Evolutionary conservation across 192 early-diverging fungal genomes (phyloP).

Genomic region (Spizellomyces sp.): DNA sequence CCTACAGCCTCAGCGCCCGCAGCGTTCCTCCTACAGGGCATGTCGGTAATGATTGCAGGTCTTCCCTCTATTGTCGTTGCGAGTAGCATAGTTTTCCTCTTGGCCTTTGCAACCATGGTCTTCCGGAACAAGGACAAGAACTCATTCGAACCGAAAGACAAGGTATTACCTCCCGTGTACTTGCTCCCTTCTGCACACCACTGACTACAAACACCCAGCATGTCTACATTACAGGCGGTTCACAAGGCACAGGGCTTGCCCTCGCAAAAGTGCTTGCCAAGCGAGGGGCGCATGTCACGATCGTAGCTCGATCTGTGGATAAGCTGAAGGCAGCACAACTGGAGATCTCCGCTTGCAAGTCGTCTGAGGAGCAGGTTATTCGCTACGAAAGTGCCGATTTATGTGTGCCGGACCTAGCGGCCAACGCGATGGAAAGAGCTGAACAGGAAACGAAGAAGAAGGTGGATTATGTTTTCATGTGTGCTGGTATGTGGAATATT

Average conservation of each 20-base stretch:
- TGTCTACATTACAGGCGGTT: conserved; percentile 48
- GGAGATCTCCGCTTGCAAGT: conserved; percentile 16
- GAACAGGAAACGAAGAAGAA: conserved; percentile 26
- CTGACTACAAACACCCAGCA: conserved; percentile 19
- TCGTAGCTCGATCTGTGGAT: conserved; percentile 44
- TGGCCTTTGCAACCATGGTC: conserved; percentile 17
- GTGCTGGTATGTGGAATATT: conserved; percentile 13
- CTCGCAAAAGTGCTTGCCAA: conserved; percentile 37
- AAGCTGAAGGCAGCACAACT: conserved; percentile 29
- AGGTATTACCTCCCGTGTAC: background rate
- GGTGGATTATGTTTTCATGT: conserved; percentile 25
- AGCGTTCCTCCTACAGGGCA: no score
- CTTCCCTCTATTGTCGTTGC: conserved; percentile 8
- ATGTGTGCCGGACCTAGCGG: conserved; percentile 4
- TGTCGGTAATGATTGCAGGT: no score
- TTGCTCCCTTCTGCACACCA: background rate
- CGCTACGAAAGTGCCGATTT: conserved; percentile 30
- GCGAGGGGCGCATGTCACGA: conserved; percentile 48
- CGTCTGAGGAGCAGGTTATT: conserved; percentile 15
- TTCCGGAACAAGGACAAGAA: conserved; percentile 7
- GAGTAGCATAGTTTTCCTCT: conserved; percentile 1
- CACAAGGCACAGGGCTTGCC: conserved; percentile 46
- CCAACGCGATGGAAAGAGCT: background rate
- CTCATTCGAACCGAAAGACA: conserved; percentile 13
- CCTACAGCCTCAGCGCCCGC: no score